Base-by-base conservation (phyloP, 23 red algal species). In the Rhodosorus marinus region DNA sequence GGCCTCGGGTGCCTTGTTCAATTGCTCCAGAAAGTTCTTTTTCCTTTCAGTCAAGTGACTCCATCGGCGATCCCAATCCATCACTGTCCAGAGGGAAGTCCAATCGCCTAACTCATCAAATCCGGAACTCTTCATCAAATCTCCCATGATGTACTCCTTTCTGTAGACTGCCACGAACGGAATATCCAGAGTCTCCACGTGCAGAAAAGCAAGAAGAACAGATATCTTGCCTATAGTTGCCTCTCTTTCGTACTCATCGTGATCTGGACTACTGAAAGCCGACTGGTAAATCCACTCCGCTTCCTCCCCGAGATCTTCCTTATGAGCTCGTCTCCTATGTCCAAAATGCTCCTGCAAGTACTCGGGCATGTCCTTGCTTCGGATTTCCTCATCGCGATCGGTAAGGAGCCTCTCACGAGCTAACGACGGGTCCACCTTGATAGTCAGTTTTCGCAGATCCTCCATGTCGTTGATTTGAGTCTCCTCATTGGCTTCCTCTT, bases 151-250 rank as follows among this genome's bases (percentile, higher is more conserved):
- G 49, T 74, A 74, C 24, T 87, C 55, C 52, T 67, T 66, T 14
- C 81, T 48, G 27, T 87, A 87, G 54, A 75, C 47, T 6, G 67
- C 67, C 47, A 87, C 77, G 24, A 87, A 87, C 17, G 81, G 81
- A 68, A 87, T 77, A 51, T 87, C 81, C 14, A 87, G 29, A 35
- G 69, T 75, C 23, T 87, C 81, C 47, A 87, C 72, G 51, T 87
- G 70, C 50, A 87, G 67, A 62, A 74, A 87, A 1, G 58, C 67
- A 35, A 87, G 49, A 9, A 75, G 26, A 8, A 62, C 67, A 19
- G 66, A 64, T 31, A 87, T 87, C 38, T 52, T 64, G 6, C 51
- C 57, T 20, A 49, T 68, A 11, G 17, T 43, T 11, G 11, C 11
- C 38, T 11, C 17, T 17, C 17, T 43, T 43, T 43, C 38, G 11